Evolutionary conservation across 768 basidiomycete genomes (phyloP).

Genomic region (Naganishia kalamii): DNA sequence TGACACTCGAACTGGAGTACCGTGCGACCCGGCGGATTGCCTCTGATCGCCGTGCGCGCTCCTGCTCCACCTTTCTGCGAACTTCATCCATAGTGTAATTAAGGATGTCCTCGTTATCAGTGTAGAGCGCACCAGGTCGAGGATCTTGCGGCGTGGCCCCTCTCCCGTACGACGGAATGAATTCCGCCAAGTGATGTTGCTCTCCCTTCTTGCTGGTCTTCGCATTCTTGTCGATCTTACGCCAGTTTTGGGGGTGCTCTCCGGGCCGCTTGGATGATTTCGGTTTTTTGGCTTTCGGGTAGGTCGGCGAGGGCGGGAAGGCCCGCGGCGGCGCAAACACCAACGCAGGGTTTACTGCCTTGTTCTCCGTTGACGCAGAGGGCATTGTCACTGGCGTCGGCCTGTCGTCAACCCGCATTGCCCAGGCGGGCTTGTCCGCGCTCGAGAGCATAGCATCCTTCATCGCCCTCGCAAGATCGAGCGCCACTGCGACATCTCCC

Average conservation of each 20-base stretch:
- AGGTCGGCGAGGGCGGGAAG: neutral
- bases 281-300: neutral
- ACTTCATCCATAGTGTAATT: conserved; percentile 37
- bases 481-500: conserved; percentile 34
- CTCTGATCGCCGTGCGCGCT: conserved; percentile 38
- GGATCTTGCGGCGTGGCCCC: conserved; percentile 24
- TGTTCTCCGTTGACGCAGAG: neutral
- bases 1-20: conserved; percentile 28
- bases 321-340: neutral
- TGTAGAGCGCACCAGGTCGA: conserved; percentile 26
- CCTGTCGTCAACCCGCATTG: conserved; percentile 30
- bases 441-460: conserved; percentile 25
- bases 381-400: conserved; percentile 22
- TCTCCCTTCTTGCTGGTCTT: conserved; percentile 2
- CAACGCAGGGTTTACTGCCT: neutral
- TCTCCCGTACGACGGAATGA: conserved; percentile 31
- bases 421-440: neutral
- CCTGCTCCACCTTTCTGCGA: conserved; percentile 33
- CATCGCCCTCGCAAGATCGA: conserved; percentile 40
- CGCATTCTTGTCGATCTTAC: conserved; percentile 23
- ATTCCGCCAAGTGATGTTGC: conserved; percentile 27
- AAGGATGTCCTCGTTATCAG: neutral
- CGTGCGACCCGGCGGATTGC: conserved; percentile 45
- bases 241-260: conserved; percentile 41
- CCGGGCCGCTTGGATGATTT: neutral